phyloP scores from a whole-genome alignment of 176 grass and related monocot genomes.

The Luzula sylvatica region DNA sequence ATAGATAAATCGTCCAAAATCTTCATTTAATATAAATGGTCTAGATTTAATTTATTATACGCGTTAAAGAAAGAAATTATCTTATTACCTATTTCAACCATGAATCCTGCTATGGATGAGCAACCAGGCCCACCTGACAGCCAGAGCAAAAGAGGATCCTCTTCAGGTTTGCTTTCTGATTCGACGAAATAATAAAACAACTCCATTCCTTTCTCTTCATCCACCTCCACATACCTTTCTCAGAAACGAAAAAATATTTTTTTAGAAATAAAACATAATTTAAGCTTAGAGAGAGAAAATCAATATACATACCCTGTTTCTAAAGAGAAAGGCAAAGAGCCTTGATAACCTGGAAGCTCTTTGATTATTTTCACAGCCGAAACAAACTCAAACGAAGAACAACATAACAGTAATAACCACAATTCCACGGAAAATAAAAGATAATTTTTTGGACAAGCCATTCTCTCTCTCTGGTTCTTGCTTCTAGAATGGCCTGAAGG shows the following conservation, averaged over 20 bases:
- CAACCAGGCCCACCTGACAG: conserved; percentile 55
- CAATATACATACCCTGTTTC: conserved; percentile 41
- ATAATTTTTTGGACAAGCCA: neutral
- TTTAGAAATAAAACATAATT: neutral
- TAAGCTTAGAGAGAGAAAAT: neutral
- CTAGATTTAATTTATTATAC: too few relatives aligned
- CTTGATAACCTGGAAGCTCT: conserved; percentile 34
- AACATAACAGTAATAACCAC: neutral
- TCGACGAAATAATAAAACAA: conserved; percentile 68
- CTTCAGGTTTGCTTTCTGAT: conserved; percentile 32
- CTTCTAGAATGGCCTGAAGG: too few relatives aligned
- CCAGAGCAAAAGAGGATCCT: conserved; percentile 52
- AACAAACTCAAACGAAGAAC: neutral
- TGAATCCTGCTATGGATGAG: conserved; percentile 39
- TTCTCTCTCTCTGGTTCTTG: neutral
- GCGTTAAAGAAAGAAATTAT: too few relatives aligned
- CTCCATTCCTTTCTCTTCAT: conserved; percentile 27
- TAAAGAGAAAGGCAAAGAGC: conserved; percentile 26
- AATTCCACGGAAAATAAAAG: neutral
- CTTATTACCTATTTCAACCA: conserved; percentile 40
- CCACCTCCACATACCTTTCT: conserved; percentile 53
- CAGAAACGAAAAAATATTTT: too few relatives aligned
- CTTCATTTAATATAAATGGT: too few relatives aligned
- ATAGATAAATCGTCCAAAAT: too few relatives aligned
- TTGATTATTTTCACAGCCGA: conserved; percentile 26